phyloP scores from a whole-genome alignment of 805 yeast genomes.

The Ogataea wickerhamii region DNA sequence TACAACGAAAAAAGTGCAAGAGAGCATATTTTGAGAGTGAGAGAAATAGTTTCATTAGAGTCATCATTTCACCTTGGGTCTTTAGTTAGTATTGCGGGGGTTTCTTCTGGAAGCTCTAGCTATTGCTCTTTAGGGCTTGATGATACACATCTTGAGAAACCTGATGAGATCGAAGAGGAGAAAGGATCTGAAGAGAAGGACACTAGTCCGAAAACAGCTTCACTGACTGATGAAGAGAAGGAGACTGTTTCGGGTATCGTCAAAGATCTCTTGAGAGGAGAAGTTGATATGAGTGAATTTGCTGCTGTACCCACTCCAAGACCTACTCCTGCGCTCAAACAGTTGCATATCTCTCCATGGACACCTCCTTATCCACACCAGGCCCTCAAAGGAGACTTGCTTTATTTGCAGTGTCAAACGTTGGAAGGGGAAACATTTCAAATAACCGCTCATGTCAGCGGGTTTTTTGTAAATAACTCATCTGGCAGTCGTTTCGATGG shows the following conservation, averaged over 20 bases:
- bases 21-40: conserved; percentile 58
- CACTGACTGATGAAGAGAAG: conserved; percentile 27
- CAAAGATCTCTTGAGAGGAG: conserved; percentile 14
- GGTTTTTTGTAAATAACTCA: conserved; percentile 74
- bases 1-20: conserved; percentile 60
- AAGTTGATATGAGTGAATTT: conserved; percentile 15
- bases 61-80: conserved; percentile 43
- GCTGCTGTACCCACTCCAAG: conserved; percentile 33
- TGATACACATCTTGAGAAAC: conserved; percentile 22
- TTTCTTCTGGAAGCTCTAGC: conserved; percentile 49
- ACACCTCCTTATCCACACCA: conserved; percentile 73
- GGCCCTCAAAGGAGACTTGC: conserved; percentile 68
- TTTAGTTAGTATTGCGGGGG: conserved; percentile 34
- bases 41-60: conserved; percentile 58
- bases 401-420: conserved; percentile 72
- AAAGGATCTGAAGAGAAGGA: conserved; percentile 18
- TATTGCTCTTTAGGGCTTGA: conserved; percentile 40
- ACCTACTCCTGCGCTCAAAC: conserved; percentile 50
- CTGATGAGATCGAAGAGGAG: conserved; percentile 13
- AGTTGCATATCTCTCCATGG: conserved; percentile 68
- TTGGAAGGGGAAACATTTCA: conserved; percentile 77
- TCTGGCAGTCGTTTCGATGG: conserved; percentile 72
- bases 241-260: conserved; percentile 18
- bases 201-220: conserved; percentile 28
- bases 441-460: conserved; percentile 73